These are phyloP conservation scores for Colletotrichum sp. DNA, from an alignment of 2,329 filamentous ascomycete species.

Conservation along the genomic window DNA sequence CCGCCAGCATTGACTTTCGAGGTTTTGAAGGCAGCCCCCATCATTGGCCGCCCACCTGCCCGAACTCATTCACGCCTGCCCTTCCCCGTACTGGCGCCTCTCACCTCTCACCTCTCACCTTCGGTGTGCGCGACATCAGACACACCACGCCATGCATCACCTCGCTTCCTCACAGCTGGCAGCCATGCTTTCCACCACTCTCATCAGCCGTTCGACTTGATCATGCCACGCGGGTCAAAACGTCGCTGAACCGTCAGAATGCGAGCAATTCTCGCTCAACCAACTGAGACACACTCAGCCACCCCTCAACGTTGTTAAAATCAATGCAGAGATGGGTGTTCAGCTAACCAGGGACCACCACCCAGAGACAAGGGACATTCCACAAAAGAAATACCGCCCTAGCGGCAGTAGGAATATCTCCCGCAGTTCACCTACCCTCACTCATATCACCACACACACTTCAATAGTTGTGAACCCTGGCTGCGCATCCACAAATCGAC, in stretches of 20 bases:
- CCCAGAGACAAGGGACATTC: neutral
- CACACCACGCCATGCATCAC: neutral
- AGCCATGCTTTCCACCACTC: neutral
- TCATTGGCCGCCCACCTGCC: neutral
- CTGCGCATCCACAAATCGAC: neutral
- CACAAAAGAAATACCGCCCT: neutral
- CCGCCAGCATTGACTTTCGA: neutral
- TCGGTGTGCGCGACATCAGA: neutral
- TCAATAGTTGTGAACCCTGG: conserved; percentile 18
- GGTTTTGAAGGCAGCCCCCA: neutral
- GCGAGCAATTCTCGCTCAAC: neutral
- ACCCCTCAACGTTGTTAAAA: neutral
- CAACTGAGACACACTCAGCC: neutral
- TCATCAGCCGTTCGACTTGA: neutral
- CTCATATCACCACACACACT: neutral
- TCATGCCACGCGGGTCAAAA: neutral
- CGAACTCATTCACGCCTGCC: neutral
- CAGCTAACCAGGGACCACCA: neutral
- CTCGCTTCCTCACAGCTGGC: neutral
- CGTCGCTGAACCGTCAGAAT: neutral
- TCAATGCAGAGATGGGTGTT: neutral
- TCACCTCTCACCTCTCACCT: neutral
- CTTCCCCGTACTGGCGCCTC: neutral
- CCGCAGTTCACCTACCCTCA: neutral
- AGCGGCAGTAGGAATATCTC: neutral